phyloP scores from a whole-genome alignment of 2,329 filamentous ascomycete genomes.

The Helicocarpus griseus region DNA sequence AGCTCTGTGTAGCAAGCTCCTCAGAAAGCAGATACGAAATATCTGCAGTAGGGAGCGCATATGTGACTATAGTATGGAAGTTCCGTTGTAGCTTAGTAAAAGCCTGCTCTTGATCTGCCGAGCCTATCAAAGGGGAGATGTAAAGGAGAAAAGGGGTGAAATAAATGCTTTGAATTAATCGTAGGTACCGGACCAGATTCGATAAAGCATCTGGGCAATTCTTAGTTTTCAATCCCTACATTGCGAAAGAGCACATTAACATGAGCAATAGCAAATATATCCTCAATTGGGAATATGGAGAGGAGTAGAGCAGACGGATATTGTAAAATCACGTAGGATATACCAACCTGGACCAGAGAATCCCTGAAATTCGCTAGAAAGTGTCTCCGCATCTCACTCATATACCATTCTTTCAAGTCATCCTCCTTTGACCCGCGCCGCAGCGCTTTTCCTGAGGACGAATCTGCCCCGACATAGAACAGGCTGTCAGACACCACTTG shows the following conservation, averaged over 20 bases:
- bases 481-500: slow-evolving; percentile 25
- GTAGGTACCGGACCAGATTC: slow-evolving; percentile 26
- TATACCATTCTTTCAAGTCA: slow-evolving; percentile 34
- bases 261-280: not conserved
- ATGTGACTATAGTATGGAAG: slow-evolving; percentile 39
- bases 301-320: not conserved
- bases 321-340: not conserved
- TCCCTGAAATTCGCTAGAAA: slow-evolving; percentile 30
- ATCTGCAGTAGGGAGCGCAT: slow-evolving; percentile 33
- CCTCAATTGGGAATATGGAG: not conserved
- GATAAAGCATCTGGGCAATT: slow-evolving; percentile 20
- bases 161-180: slow-evolving; percentile 29
- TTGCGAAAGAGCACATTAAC: not conserved
- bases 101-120: slow-evolving; percentile 19
- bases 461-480: slow-evolving; percentile 20
- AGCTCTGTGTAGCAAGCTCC: slow-evolving; percentile 36
- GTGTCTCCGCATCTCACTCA: slow-evolving; percentile 33
- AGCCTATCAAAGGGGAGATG: slow-evolving; percentile 21
- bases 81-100: slow-evolving; percentile 31
- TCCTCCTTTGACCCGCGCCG: slow-evolving; percentile 15
- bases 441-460: slow-evolving; percentile 12
- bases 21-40: slow-evolving; percentile 37
- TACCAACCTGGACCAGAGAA: slow-evolving; percentile 24
- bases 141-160: slow-evolving; percentile 26
- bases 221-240: slow-evolving; percentile 18